A percentile compares a stretch with the other conserved stretches of the same genome.
Conservation (phyloP, 371 early-diverging fungal species). For the Mortierella sp. region DNA sequence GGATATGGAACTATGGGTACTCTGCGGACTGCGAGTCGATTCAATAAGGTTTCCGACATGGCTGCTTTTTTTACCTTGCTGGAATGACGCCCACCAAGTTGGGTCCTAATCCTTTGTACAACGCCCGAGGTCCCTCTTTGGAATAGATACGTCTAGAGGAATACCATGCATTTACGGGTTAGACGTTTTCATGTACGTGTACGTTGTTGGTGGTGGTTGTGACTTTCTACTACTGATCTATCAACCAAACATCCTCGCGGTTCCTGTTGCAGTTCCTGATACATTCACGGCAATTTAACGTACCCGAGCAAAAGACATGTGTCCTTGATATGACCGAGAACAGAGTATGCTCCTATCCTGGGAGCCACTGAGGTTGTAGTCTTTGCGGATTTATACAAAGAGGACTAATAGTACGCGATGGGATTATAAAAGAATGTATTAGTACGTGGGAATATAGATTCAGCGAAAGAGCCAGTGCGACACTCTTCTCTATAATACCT, state of each 20-base stretch:
- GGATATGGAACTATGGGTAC: too few species aligned
- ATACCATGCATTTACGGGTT: background rate
- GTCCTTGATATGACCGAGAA: conserved; percentile 69
- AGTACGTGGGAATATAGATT: background rate
- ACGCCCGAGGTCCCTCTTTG: conserved; percentile 87
- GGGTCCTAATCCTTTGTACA: conserved; percentile 95
- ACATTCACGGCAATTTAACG: conserved; percentile 5
- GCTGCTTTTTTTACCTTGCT: conserved; percentile 68
- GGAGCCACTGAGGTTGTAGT: conserved; percentile 16
- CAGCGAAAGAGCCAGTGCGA: background rate
- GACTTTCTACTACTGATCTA: too few species aligned
- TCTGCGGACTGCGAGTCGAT: too few species aligned
- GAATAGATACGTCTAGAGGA: conserved; percentile 72
- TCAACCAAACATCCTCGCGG: too few species aligned
- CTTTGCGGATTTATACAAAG: conserved; percentile 60
- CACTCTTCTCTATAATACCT: conserved; percentile 61
- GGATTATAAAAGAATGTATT: background rate
- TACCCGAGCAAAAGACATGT: conserved; percentile 69
- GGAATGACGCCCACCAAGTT: conserved; percentile 95
- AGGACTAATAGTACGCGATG: conserved; percentile 46
- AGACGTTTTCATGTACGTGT: too few species aligned
- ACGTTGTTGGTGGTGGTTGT: too few species aligned
- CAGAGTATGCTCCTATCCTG: conserved; percentile 39
- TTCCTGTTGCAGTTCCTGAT: background rate
- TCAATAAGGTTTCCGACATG: background rate